These are phyloP conservation scores for Diaporthe sp. DNA, from an alignment of 2,329 filamentous ascomycete species.

Conservation along the genomic window DNA sequence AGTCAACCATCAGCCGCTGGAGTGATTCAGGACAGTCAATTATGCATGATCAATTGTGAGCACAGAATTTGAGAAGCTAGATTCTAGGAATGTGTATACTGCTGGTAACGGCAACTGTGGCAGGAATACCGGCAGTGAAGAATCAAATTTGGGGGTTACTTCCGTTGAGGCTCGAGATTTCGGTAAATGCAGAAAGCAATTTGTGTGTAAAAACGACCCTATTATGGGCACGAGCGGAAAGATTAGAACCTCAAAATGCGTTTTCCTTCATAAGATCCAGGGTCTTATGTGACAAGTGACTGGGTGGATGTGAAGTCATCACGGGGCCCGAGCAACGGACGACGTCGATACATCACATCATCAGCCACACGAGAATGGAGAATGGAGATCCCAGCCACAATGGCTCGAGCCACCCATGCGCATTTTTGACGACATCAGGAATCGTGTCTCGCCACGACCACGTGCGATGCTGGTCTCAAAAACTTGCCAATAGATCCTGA, in stretches of 20 bases:
- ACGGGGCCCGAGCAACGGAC: conserved; percentile 7
- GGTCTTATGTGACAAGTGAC: background rate
- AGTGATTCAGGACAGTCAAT: background rate
- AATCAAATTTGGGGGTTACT: background rate
- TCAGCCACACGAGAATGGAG: conserved; percentile 8
- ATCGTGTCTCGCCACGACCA: conserved; percentile 22
- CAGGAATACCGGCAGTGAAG: background rate
- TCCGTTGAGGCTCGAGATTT: background rate
- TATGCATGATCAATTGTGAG: background rate
- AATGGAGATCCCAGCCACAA: background rate
- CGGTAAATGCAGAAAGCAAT: too few relatives aligned
- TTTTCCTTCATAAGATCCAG: background rate
- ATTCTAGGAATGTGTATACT: background rate
- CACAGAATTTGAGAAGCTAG: background rate
- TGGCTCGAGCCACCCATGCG: conserved; percentile 28
- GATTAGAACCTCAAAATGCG: background rate
- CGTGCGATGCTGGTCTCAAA: background rate
- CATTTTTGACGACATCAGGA: conserved; percentile 15
- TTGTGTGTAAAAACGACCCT: too few relatives aligned
- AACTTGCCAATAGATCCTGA: background rate
- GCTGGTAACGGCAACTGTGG: background rate
- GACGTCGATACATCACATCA: background rate
- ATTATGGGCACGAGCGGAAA: background rate
- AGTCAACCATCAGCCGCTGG: background rate
- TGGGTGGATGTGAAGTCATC: background rate